Evolutionary conservation across 2,329 filamentous ascomycete genomes (phyloP), one percentile per base, ranked within the genome.

Genomic region (Furcasterigmium furcatum): DNA sequence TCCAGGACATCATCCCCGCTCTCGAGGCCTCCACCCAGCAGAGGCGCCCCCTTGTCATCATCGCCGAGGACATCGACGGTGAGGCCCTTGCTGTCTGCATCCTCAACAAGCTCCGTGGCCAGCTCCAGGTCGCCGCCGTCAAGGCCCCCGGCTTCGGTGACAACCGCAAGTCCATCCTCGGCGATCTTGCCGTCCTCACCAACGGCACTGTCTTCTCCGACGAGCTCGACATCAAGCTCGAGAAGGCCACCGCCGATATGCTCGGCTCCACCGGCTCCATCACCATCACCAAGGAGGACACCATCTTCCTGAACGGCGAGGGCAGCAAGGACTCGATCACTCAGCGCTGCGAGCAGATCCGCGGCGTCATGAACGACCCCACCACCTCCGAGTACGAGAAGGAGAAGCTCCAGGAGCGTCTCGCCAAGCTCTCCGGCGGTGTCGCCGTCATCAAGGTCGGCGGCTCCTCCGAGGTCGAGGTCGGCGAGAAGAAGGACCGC

Each of bases 271-370:
- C 94, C 57, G 94, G 94, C 54, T 94, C 91, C 62, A 96, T 99
- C 77, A 97, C 94, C 69, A 97, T 99, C 75, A 99, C 94, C 70
- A 99, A 99, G 83, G 94, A 99, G 77, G 94, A 99, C 73, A 99
- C 94, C 60, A 96, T 99, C 70, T 85, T 99, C 65, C 84, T 99
- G 52, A 99, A 99, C 72, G 94, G 94, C 46, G 91, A 96, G 63
- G 94, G 94, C 54, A 87, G 77, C 85, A 96, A 97, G 82, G 94
- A 99, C 65, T 70, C 80, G 56, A 95, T 99, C 62, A 74, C 88
- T 55, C 91, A 96, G 80, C 88, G 94, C 67, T 97, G 94, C 74
- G 94, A 99, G 77, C 94, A 99, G 80, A 99, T 99, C 73, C 91
- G 94, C 58, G 91, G 92, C 58, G 91, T 97, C 72, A 96, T 96